Evolutionary conservation across 1,284 basidiomycete species (phyloP), one percentile per base, ranked within the genome.

Genomic region (Apiotrichum sp.): DNA sequence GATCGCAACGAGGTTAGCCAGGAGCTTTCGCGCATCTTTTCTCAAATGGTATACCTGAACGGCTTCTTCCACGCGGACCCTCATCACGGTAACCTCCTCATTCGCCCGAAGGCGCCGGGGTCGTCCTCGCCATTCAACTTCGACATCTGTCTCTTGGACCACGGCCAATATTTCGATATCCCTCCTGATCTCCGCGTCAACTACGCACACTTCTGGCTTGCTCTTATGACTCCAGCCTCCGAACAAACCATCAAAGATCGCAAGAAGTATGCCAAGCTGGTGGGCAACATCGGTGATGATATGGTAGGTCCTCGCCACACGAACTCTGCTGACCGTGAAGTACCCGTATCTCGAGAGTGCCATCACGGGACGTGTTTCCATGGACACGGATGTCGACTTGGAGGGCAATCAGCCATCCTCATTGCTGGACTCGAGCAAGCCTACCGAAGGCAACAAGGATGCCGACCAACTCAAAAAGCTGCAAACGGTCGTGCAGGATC

Each of bases 11-110:
- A 87, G 69, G 93, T 97, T 43, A 86, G 90, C 3, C 79, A 96
- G 60, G 93, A 97, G 74, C 78, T 95, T n/a, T 83, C 87, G 5
- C 78, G 86, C 59, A 74, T 74, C 34, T 98, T 98, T 69, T 88
- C 86, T 48, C 87, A 86, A 69, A 98, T 98, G 96, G 90, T 98
- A 22, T 97, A 98, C 69, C 74, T 97, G 41, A 90, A 97, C 71
- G 95, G 95, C 39, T 65, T 70, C 60, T 76, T 77, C 62, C 76
- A 77, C 57, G 74, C 77, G 34, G 75, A 77, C 54, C 73, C 73
- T 1, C 75, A 75, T 56, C 72, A 76, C 56, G 93, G 95, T 8
- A 98, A 98, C 71, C 79, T 98, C 29, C 80, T 98, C 33, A 95
- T 99, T 56, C 85, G 93, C 55, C 85, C 87, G 1, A 82, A 86